These are phyloP conservation scores for Gnaphalium uliginosum DNA, from an alignment of 129 eudicot genomes.

Conservation along the genomic window DNA sequence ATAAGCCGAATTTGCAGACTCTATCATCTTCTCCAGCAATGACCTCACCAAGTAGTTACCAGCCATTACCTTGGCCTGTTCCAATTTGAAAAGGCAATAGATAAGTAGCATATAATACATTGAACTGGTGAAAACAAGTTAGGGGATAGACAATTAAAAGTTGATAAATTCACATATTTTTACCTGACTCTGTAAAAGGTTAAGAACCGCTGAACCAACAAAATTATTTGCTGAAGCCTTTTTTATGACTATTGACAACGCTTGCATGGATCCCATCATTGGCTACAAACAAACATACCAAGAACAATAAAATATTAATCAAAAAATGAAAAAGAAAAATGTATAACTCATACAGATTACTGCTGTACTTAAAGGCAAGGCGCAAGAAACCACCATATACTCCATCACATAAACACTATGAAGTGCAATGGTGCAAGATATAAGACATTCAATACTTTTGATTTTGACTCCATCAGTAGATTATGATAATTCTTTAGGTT, in stretches of 20 bases:
- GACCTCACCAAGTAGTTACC: slow-evolving; percentile 96
- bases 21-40: slow-evolving; percentile 90
- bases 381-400: neutral
- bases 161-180: slow-evolving; percentile 2
- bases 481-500: neutral
- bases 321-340: neutral
- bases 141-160: neutral
- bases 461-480: neutral
- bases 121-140: slow-evolving; percentile 6
- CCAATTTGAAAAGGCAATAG: slow-evolving; percentile 1
- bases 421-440: neutral
- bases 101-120: slow-evolving; percentile 7
- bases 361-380: slow-evolving; percentile 8
- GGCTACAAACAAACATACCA: slow-evolving; percentile 51
- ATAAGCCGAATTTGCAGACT: slow-evolving; percentile 90
- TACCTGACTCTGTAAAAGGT: slow-evolving; percentile 96
- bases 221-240: slow-evolving; percentile 64
- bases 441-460: neutral
- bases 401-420: slow-evolving; percentile 17
- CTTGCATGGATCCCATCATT: slow-evolving; percentile 95
- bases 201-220: slow-evolving; percentile 86
- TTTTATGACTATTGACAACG: slow-evolving; percentile 66
- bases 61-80: slow-evolving; percentile 91
- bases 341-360: slow-evolving; percentile 11
- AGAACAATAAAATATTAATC: slow-evolving; percentile 8